Base-by-base conservation (phyloP, 2,329 filamentous ascomycete species). In the Colletotrichum costaricense region DNA sequence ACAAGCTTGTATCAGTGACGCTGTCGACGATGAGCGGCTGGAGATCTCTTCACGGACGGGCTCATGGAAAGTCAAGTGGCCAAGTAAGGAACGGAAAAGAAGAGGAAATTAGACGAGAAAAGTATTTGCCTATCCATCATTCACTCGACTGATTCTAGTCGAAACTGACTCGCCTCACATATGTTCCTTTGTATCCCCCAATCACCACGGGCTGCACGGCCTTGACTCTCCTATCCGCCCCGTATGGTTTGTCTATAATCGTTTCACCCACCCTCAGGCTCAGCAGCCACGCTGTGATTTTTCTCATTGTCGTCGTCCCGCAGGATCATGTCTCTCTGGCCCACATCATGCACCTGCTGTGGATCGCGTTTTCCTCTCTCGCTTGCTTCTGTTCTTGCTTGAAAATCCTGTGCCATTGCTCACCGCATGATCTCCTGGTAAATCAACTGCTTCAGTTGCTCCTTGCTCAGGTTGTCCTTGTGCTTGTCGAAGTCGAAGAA, bases 401-500 rank as follows among this genome's bases (percentile, higher is more conserved):
- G 33, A n/a, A 5, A 57, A 28, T n/a, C 35, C 9, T 42, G 28
- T 26, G 19, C 28, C 42, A 12, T 63, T 16, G 24, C 28, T 75
- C 67, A 91, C 82, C 89, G 87, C 89, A 91, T 98, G 80, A 98
- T 98, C 87, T 99, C 97, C 83, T 98, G 92, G 86, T 96, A 99
- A 84, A 99, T 99, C 82, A 99, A 88, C 81, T 97, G 90, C 89
- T 98, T 98, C 83, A 99, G 86, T 86, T 99, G 95, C 86, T 99
- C 97, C 87, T 99, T 99, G 88, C 94, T 98, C 81, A 99, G 86
- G 80, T 93, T 97, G 84, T 99, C 97, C 91, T 99, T 99, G 89
- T 98, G 97, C 90, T 98, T 98, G 86, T 99, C 97, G 84, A 99
- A 99, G 85, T 99, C 97, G 83, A 99, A 99, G 88, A 99, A 99